Conservation (phyloP, 1,284 basidiomycete genomes). For the Ganoderma resinaceum region DNA sequence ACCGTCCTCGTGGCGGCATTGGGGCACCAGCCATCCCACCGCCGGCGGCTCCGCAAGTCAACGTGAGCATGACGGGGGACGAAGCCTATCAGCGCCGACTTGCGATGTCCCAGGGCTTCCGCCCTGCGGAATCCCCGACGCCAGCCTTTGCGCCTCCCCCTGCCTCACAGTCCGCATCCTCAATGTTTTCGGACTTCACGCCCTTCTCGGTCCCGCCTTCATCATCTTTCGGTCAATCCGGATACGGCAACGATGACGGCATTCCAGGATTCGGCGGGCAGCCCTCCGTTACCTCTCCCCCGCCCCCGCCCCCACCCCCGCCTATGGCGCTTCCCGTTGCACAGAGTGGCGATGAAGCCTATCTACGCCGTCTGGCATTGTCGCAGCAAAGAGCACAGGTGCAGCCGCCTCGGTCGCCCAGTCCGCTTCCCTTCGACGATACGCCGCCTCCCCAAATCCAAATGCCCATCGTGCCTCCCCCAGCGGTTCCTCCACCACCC, state of each 20-base stretch:
- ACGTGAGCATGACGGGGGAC: slow-evolving; percentile 56
- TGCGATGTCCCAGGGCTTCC: slow-evolving; percentile 50
- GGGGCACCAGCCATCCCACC: slow-evolving; percentile 39
- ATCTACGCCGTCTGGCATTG: slow-evolving; percentile 67
- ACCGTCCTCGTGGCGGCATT: slow-evolving; percentile 43
- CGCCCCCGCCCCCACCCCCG: slow-evolving; percentile 24
- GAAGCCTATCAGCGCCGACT: slow-evolving; percentile 65
- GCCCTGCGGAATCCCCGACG: slow-evolving; percentile 25
- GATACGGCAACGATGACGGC: slow-evolving; percentile 37
- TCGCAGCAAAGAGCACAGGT: slow-evolving; percentile 47
- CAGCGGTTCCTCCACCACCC: slow-evolving; percentile 36
- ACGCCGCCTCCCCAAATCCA: slow-evolving; percentile 61
- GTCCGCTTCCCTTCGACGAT: slow-evolving; percentile 25
- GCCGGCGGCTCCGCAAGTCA: slow-evolving; percentile 33
- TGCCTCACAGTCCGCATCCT: slow-evolving; percentile 20
- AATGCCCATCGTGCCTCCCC: slow-evolving; percentile 62
- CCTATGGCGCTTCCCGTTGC: slow-evolving; percentile 33
- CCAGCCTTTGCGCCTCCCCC: slow-evolving; percentile 15
- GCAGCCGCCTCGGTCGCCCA: slow-evolving; percentile 42
- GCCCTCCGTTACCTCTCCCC: slow-evolving; percentile 12
- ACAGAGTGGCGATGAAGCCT: slow-evolving; percentile 76
- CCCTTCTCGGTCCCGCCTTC: slow-evolving; percentile 8
- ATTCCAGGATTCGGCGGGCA: slow-evolving; percentile 36
- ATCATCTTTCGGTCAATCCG: slow-evolving; percentile 29
- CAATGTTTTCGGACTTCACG: slow-evolving; percentile 25